Evolutionary conservation across 2,329 filamentous ascomycete genomes (phyloP), one percentile per base, ranked within the genome.

Genomic region (Neurospora crassa): DNA sequence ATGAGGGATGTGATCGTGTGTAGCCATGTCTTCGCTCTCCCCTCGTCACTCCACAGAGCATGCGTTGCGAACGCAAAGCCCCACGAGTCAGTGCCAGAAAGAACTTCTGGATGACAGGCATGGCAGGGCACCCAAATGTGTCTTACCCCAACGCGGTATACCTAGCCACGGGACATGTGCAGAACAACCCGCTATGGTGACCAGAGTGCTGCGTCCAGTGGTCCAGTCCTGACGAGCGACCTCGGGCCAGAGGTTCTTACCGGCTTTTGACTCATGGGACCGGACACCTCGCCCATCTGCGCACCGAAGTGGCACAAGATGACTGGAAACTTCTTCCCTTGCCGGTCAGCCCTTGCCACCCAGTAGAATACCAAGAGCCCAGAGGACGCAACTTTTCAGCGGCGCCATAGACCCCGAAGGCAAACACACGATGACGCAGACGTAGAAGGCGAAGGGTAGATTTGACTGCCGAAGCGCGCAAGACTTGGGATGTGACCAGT

Each of bases 191-290:
- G 78, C 73, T 79, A 69, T 76, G 11, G 37, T 80, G 85, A 83
- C 85, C 86, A 85, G 80, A 83, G 84, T 86, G 79, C 83, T 77
- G 78, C 79, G 84, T 87, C 91, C 91, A 90, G 90, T 84, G 86
- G 84, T 81, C 81, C 82, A 82, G 81, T 81, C 86, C 89, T 88
- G 91, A 93, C 90, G 91, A 92, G 91, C 86, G 90, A 84, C 88
- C 87, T 89, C 89, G 80, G 84, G 73, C 83, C 82, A 86, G 87
- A 91, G 87, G 87, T 83, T 91, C 91, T 93, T 91, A 91, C 87
- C 90, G 80, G 53, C 53, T 83, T 86, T 84, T 79, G 87, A 88
- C 91, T 92, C 91, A 93, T 93, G 88, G 90, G 84, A 84, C 83
- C 83, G 82, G 80, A 83, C 85, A 84, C 29, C 86, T 89, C 83